Evolutionary conservation across 139 green algal genomes (phyloP).

Genomic region (Trebouxia sp.): DNA sequence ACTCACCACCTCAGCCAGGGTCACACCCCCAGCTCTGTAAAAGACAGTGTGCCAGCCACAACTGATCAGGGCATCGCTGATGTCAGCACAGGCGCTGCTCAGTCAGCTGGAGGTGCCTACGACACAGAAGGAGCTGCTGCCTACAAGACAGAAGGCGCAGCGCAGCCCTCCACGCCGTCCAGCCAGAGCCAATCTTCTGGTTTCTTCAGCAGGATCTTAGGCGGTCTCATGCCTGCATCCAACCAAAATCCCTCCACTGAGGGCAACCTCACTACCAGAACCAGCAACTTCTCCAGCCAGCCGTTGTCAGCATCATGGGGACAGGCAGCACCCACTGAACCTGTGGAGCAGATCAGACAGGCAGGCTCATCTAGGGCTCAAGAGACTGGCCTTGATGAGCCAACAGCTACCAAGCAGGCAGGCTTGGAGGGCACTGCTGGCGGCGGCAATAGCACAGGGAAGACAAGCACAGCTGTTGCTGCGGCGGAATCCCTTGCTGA

Average conservation of each 20-base stretch:
- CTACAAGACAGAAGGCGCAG: neutral
- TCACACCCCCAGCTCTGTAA: neutral
- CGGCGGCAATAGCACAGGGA: neutral
- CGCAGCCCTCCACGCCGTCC: neutral
- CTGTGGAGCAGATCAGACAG: slow-evolving; percentile 1
- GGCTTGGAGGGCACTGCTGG: neutral
- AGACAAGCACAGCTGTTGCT: slow-evolving; percentile 5
- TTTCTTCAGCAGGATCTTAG: slow-evolving; percentile 1
- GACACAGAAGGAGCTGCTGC: neutral
- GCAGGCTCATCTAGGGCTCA: neutral
- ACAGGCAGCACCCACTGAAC: neutral
- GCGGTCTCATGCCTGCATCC: neutral
- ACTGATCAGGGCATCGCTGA: slow-evolving; percentile 14
- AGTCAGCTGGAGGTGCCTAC: no score
- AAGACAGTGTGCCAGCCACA: neutral
- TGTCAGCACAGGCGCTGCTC: neutral
- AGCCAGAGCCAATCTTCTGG: slow-evolving; percentile 7
- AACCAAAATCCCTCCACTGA: no score
- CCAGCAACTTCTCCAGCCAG: neutral
- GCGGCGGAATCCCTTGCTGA: neutral
- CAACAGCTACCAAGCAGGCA: slow-evolving; percentile 1
- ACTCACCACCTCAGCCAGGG: neutral
- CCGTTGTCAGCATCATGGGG: neutral
- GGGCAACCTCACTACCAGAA: neutral
- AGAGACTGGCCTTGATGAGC: slow-evolving; percentile 4